phyloP scores from a whole-genome alignment of 2,329 filamentous ascomycete genomes.

The Penicillium sp. region DNA sequence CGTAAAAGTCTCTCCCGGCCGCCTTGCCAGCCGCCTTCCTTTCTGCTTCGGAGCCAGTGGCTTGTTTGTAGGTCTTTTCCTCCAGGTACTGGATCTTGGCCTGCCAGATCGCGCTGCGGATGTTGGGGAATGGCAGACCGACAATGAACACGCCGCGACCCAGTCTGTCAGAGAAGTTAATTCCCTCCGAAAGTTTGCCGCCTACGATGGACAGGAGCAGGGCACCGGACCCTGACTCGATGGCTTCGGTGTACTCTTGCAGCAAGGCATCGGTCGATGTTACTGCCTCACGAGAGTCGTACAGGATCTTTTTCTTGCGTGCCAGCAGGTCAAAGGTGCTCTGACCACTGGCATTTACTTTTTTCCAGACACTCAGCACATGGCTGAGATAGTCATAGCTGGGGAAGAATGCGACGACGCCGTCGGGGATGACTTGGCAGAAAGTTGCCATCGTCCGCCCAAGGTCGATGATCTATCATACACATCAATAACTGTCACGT shows the following conservation, averaged over 20 bases:
- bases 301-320: slow-evolving; percentile 53
- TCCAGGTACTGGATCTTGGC: slow-evolving; percentile 88
- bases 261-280: slow-evolving; percentile 67
- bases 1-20: slow-evolving; percentile 76
- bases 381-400: slow-evolving; percentile 88
- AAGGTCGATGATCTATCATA: slow-evolving; percentile 63
- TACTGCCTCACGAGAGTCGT: slow-evolving; percentile 48
- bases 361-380: slow-evolving; percentile 66
- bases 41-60: slow-evolving; percentile 27
- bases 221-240: slow-evolving; percentile 66
- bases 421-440: slow-evolving; percentile 76
- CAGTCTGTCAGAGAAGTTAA: slow-evolving; percentile 92
- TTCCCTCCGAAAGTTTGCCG: slow-evolving; percentile 93
- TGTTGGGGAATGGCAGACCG: slow-evolving; percentile 89
- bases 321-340: slow-evolving; percentile 35
- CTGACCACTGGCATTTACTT: slow-evolving; percentile 29
- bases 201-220: slow-evolving; percentile 88
- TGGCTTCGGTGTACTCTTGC: slow-evolving; percentile 68
- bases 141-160: slow-evolving; percentile 90
- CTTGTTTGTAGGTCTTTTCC: slow-evolving; percentile 49
- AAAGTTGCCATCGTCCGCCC: slow-evolving; percentile 72
- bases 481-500: slow-evolving; percentile 3
- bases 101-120: slow-evolving; percentile 87
- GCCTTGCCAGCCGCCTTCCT: slow-evolving; percentile 42
- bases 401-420: slow-evolving; percentile 92